Conservation (phyloP, 208 protist species). For the Angomonas ambiguus region DNA sequence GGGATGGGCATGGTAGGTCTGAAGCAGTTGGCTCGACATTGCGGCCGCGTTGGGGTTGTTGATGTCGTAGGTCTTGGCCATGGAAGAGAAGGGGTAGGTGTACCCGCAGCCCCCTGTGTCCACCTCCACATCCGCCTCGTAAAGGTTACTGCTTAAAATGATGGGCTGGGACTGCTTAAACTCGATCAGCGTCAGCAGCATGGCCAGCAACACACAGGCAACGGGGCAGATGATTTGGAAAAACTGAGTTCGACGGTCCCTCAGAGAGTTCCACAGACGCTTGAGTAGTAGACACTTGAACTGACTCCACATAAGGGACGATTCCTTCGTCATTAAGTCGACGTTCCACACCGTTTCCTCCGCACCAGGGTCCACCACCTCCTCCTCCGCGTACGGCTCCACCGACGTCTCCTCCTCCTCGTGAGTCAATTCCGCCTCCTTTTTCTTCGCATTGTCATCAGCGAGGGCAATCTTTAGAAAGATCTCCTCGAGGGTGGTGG, state of each 20-base stretch:
- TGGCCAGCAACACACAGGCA: constrained; percentile 44
- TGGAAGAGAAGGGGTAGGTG: constrained; percentile 12
- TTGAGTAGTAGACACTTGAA: constrained; percentile 41
- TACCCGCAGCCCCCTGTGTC: constrained; percentile 23
- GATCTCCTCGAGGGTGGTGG: constrained; percentile 73
- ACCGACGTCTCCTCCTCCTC: constrained; percentile 24
- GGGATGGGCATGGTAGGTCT: constrained; percentile 36
- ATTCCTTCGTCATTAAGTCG: constrained; percentile 13
- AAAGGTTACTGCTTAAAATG: constrained; percentile 26
- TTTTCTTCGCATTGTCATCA: constrained; percentile 8
- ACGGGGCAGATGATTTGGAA: constrained; percentile 66
- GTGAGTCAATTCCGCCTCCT: too few species aligned
- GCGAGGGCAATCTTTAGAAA: constrained; percentile 47
- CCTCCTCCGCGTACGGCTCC: constrained; percentile 25
- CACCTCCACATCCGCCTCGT: constrained; percentile 24
- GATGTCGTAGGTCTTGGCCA: constrained; percentile 9
- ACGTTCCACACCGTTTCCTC: constrained; percentile 34
- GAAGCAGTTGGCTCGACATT: constrained; percentile 31
- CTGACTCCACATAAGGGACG: constrained; percentile 23
- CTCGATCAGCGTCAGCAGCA: constrained; percentile 42
- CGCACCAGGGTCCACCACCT: not conserved
- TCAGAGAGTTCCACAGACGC: constrained; percentile 31
- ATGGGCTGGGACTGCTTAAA: constrained; percentile 9
- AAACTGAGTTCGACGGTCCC: constrained; percentile 44
- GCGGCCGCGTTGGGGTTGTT: constrained; percentile 9